Conservation (phyloP, 2,329 filamentous ascomycete genomes). For the Penicillium sp. region DNA sequence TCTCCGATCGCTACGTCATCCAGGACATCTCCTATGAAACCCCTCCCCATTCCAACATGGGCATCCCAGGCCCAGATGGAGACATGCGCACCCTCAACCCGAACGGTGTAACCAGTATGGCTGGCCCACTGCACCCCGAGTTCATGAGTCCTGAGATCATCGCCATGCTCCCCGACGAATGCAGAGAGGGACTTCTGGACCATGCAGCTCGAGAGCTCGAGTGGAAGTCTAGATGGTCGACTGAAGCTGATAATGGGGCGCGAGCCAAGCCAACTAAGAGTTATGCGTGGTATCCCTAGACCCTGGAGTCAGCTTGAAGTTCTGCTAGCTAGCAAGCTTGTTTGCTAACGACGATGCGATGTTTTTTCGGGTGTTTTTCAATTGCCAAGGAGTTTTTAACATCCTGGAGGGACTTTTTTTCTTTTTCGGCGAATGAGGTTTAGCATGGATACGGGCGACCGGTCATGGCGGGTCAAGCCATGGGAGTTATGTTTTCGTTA, state of each 20-base stretch:
- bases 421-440: constrained; percentile 14
- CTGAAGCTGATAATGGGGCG: constrained; percentile 61
- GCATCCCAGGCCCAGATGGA: constrained; percentile 55
- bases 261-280: constrained; percentile 36
- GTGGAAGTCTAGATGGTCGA: constrained; percentile 76
- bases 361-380: not conserved
- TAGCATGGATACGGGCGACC: constrained; percentile 19
- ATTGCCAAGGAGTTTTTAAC: not conserved
- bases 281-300: constrained; percentile 41
- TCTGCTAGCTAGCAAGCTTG: not conserved
- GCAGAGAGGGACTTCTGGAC: constrained; percentile 69
- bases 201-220: constrained; percentile 64
- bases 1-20: constrained; percentile 64
- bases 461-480: constrained; percentile 19
- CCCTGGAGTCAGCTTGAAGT: constrained; percentile 4
- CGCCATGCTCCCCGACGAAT: constrained; percentile 51
- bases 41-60: constrained; percentile 59
- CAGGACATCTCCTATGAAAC: constrained; percentile 62
- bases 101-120: constrained; percentile 42
- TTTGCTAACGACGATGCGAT: not conserved
- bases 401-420: not conserved
- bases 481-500: constrained; percentile 11
- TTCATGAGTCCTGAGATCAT: constrained; percentile 44
- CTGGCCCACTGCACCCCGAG: constrained; percentile 36
- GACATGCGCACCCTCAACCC: constrained; percentile 42